These are phyloP conservation scores for Tuber brumale DNA, from an alignment of 495 filamentous ascomycete species.

Conservation along the genomic window DNA sequence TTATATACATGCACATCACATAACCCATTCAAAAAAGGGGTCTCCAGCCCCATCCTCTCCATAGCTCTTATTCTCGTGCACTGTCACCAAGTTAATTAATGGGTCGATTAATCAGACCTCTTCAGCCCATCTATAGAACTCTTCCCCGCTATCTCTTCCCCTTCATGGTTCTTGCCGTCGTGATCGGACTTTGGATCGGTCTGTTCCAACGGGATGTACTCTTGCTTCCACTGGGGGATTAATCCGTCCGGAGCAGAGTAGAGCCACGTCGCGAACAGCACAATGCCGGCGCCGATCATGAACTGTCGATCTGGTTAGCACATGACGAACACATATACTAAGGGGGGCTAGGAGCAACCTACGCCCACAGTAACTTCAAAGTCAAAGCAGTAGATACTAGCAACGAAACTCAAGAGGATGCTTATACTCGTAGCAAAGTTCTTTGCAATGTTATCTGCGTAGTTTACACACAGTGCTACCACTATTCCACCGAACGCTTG, in stretches of 20 bases:
- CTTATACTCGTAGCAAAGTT: slow-evolving; percentile 88
- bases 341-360: slow-evolving; percentile 43
- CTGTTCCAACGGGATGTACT: slow-evolving; percentile 36
- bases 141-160: slow-evolving; percentile 16
- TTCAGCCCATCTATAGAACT: slow-evolving; percentile 21
- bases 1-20: background rate
- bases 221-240: slow-evolving; percentile 3
- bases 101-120: slow-evolving; percentile 25
- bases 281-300: slow-evolving; percentile 66
- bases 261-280: slow-evolving; percentile 74
- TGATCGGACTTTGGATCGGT: slow-evolving; percentile 22
- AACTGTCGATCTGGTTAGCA: slow-evolving; percentile 55
- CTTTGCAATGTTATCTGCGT: slow-evolving; percentile 81
- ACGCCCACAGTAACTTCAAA: slow-evolving; percentile 65
- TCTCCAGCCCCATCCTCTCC: background rate
- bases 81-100: background rate
- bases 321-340: background rate
- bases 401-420: slow-evolving; percentile 74
- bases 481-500: slow-evolving; percentile 80
- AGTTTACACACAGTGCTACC: slow-evolving; percentile 75
- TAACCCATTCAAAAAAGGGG: background rate
- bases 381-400: slow-evolving; percentile 77
- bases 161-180: slow-evolving; percentile 21
- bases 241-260: slow-evolving; percentile 56
- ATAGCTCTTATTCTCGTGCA: background rate